phyloP scores from a whole-genome alignment of 345 rosid genomes.

The Lagerstroemia speciosa region DNA sequence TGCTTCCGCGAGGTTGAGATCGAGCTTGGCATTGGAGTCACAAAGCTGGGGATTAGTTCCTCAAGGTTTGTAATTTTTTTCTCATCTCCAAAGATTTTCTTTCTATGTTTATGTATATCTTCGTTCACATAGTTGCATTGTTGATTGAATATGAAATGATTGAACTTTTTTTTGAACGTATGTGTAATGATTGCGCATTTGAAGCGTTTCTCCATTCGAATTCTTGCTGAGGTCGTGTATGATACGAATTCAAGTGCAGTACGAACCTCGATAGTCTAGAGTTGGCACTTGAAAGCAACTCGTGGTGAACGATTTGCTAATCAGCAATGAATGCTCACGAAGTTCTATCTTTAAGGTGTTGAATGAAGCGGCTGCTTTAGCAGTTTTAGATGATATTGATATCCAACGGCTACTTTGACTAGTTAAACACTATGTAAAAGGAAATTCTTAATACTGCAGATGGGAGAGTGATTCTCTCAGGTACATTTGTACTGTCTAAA shows the following conservation, averaged over 20 bases:
- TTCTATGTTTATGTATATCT: too few species aligned
- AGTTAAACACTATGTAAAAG: too few species aligned
- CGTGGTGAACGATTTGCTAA: background rate
- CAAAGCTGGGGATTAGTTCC: slow-evolving; percentile 64
- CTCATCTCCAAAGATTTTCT: background rate
- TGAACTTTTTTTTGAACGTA: too few species aligned
- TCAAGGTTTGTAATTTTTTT: slow-evolving; percentile 36
- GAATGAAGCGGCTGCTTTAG: background rate
- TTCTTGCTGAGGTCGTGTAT: background rate
- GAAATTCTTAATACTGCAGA: too few species aligned
- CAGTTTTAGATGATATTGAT: background rate
- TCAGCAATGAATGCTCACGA: background rate
- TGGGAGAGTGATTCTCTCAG: too few species aligned
- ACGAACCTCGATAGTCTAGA: background rate
- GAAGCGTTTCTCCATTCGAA: background rate
- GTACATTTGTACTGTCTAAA: background rate
- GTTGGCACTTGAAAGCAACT: background rate
- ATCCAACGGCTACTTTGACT: background rate
- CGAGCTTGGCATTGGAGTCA: slow-evolving; percentile 51
- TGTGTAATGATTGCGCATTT: too few species aligned
- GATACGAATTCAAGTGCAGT: background rate
- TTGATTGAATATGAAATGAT: background rate
- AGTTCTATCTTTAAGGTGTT: background rate
- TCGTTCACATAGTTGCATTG: background rate
- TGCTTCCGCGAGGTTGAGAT: slow-evolving; percentile 54